Base-by-base conservation (phyloP, 1,139 yeast species). In the Saccharomyces pastorianus region DNA sequence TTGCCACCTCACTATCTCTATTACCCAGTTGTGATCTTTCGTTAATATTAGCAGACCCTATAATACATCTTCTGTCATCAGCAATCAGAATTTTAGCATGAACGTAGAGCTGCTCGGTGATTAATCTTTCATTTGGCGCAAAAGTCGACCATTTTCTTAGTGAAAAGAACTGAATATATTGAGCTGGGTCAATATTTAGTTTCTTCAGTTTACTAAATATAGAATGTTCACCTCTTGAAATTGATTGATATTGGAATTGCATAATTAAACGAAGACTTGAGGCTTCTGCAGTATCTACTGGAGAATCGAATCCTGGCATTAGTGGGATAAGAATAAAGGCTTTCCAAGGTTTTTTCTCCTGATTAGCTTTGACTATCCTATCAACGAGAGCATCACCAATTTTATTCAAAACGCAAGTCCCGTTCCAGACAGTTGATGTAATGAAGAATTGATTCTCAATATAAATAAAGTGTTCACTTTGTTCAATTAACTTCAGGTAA, bases 311-410 rank as follows among this genome's bases (percentile, higher is more conserved):
- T 0, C 99, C 99, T 1, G 99, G 99, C 95, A 93, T 89, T 62
- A 95, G 76, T 2, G 99, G 99, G 58, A 95, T 89, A 5, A 93
- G 80, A 58, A 93, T 84, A 20, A 90, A 80, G 0, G 98, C 98
- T 61, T 84, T 84, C 99, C 99, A 95, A 27, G 75, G 71, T 53
- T 83, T 86, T 3, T 84, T 83, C 58, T 85, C 88, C 56, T 80
- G 79, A 65, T 88, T 86, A 0, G 99, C 99, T 51, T 90, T 79
- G 32, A 90, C 85, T 54, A 93, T 90, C 65, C 99, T 79, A 67
- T 93, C 98, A 13, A 93, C 98, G 52, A 95, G 76, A 0, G 99
- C 99, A 76, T 93, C 96, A 48, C 99, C 99, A 60, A 95, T 87
- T 65, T 89, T 79, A 69, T 95, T 95, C 61, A 88, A 86, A 56